Evolutionary conservation across 148 eudicot genomes (phyloP).

Genomic region (Tetragonia tetragonoides): DNA sequence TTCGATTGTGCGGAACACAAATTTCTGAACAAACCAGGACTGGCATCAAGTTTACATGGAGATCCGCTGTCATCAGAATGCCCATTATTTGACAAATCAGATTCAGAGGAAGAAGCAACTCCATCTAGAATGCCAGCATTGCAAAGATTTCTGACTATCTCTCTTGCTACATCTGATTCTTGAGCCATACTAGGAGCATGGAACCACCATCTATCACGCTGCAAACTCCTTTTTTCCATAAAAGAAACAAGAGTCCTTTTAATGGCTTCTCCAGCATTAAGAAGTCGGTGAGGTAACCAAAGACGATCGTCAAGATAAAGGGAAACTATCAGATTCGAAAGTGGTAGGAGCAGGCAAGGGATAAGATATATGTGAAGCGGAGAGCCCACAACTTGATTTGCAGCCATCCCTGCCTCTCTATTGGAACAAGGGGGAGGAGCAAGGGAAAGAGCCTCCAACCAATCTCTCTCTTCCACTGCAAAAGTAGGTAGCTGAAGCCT

Average conservation of each 20-base stretch:
- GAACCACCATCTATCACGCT: slow-evolving; percentile 55
- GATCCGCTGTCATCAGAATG: slow-evolving; percentile 29
- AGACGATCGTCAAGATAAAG: slow-evolving; percentile 69
- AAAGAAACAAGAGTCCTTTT: slow-evolving; percentile 52
- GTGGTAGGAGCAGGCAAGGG: slow-evolving; percentile 68
- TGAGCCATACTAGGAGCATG: slow-evolving; percentile 50
- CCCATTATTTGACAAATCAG: slow-evolving; percentile 28
- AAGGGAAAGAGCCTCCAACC: slow-evolving; percentile 84
- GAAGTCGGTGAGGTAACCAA: slow-evolving; percentile 64
- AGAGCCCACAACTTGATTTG: slow-evolving; percentile 68
- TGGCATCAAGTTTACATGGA: slow-evolving; percentile 29
- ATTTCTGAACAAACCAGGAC: slow-evolving; percentile 45
- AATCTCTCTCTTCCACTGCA: slow-evolving; percentile 84
- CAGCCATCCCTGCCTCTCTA: slow-evolving; percentile 88
- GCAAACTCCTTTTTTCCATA: slow-evolving; percentile 43
- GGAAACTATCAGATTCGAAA: slow-evolving; percentile 54
- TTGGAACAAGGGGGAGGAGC: slow-evolving; percentile 93
- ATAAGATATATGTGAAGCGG: slow-evolving; percentile 69
- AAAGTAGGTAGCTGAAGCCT: slow-evolving; percentile 69
- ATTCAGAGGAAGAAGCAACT: slow-evolving; percentile 32
- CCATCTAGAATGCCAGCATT: slow-evolving; percentile 45
- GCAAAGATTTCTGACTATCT: slow-evolving; percentile 48
- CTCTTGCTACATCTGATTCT: slow-evolving; percentile 53
- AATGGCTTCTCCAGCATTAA: slow-evolving; percentile 48
- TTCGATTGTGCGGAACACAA: slow-evolving; percentile 34